Percentiles rank a stretch among this genome's conserved stretches.
Conservation (phyloP, 176 grass and related monocot genomes). For the Olyra latifolia region DNA sequence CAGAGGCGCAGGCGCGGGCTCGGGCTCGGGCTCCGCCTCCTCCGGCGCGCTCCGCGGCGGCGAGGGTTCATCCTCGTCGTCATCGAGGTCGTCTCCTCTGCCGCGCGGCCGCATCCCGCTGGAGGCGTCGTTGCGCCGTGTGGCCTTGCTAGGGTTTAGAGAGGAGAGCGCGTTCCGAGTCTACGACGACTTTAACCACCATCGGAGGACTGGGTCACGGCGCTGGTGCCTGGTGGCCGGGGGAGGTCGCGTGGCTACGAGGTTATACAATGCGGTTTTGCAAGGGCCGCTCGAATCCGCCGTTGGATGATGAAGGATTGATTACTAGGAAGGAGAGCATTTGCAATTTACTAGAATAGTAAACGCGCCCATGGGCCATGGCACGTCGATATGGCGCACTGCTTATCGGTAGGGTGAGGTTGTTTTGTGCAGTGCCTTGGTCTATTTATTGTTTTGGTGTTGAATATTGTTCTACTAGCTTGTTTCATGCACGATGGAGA, state of each 20-base stretch:
- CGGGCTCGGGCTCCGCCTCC: neutral
- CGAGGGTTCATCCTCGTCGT: constrained; percentile 40
- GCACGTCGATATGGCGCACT: no score
- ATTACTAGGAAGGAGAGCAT: neutral
- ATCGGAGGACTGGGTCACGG: neutral
- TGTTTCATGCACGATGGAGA: no score
- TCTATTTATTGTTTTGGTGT: no score
- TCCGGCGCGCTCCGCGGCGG: constrained; percentile 7
- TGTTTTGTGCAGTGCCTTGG: no score
- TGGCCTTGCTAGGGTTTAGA: constrained; percentile 38
- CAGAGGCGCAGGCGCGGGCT: neutral
- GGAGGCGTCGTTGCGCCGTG: neutral
- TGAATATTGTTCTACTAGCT: no score
- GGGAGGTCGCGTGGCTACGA: neutral
- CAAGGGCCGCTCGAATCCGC: neutral
- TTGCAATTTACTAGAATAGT: no score
- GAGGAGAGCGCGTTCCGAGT: neutral
- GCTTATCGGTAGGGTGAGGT: no score
- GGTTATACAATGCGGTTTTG: neutral
- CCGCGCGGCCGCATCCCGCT: constrained; percentile 52
- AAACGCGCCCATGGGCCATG: no score
- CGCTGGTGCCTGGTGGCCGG: neutral
- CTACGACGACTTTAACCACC: neutral
- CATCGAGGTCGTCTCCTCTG: constrained; percentile 41
- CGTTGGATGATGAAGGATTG: neutral